phyloP scores from a whole-genome alignment of 2,329 filamentous ascomycete species.

The Pezizomycotina sp. region DNA sequence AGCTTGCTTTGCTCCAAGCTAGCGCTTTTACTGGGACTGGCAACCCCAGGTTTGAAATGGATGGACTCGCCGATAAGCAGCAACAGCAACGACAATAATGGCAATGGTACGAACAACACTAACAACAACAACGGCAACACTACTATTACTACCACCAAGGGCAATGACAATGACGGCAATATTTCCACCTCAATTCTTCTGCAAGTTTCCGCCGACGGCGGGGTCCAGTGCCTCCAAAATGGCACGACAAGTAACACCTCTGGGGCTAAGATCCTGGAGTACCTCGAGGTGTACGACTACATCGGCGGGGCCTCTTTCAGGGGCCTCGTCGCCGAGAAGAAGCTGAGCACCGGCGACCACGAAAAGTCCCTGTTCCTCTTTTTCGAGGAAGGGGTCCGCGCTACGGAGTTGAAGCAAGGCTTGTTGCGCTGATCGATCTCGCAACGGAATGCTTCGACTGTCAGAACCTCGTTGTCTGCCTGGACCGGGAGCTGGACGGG shows the following conservation, averaged over 20 bases:
- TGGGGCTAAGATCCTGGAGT: slow-evolving; percentile 41
- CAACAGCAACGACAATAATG: slow-evolving; percentile 17
- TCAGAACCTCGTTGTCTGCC: slow-evolving; percentile 59
- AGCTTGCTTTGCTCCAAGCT: slow-evolving; percentile 97
- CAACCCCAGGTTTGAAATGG: slow-evolving; percentile 53
- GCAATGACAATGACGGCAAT: slow-evolving; percentile 22
- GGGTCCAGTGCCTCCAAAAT: neutral
- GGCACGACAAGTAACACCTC: slow-evolving; percentile 1
- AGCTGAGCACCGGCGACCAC: slow-evolving; percentile 34
- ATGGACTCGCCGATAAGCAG: slow-evolving; percentile 46
- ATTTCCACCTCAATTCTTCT: slow-evolving; percentile 18
- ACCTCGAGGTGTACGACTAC: slow-evolving; percentile 75
- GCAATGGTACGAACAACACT: slow-evolving; percentile 11
- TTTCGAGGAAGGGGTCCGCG: slow-evolving; percentile 45
- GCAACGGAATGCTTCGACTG: slow-evolving; percentile 62
- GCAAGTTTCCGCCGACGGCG: slow-evolving; percentile 13
- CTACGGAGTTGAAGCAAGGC: slow-evolving; percentile 34
- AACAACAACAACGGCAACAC: slow-evolving; percentile 13
- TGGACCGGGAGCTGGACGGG: slow-evolving; percentile 54
- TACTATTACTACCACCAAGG: slow-evolving; percentile 18
- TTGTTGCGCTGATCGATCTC: slow-evolving; percentile 82
- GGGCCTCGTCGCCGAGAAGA: slow-evolving; percentile 55
- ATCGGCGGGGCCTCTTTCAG: slow-evolving; percentile 67
- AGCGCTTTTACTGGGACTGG: slow-evolving; percentile 87
- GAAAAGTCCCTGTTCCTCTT: slow-evolving; percentile 73